These are phyloP conservation scores for Agaricus sinodeliciosus DNA, from an alignment of 768 basidiomycete genomes.

Conservation along the genomic window DNA sequence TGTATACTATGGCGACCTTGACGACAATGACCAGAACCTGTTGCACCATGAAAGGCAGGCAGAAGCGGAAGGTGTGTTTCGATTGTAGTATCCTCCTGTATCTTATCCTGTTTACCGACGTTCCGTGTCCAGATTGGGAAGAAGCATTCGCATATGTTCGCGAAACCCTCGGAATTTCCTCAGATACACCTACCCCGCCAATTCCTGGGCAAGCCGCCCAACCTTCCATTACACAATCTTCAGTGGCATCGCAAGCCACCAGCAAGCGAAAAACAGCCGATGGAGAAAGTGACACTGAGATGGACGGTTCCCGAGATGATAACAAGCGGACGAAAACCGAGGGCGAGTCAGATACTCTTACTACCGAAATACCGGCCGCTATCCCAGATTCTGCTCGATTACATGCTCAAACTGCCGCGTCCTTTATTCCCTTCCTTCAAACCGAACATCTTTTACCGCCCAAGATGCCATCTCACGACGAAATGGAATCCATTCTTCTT, in stretches of 20 bases:
- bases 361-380: constrained; percentile 17
- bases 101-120: not conserved
- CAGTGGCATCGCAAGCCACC: constrained; percentile 17
- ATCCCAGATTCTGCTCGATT: constrained; percentile 24
- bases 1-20: constrained; percentile 86
- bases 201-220: constrained; percentile 21
- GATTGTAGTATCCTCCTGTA: not conserved
- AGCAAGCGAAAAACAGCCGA: constrained; percentile 54
- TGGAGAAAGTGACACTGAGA: constrained; percentile 35
- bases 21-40: constrained; percentile 68
- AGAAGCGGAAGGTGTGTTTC: constrained; percentile 62
- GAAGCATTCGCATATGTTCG: constrained; percentile 52
- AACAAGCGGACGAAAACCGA: constrained; percentile 27
- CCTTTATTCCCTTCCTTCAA: constrained; percentile 70
- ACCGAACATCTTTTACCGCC: constrained; percentile 70
- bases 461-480: constrained; percentile 63
- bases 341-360: constrained; percentile 15
- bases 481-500: constrained; percentile 76
- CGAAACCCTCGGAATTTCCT: constrained; percentile 43
- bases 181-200: constrained; percentile 45
- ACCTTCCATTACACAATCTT: constrained; percentile 14
- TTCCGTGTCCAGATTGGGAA: constrained; percentile 48
- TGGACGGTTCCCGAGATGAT: constrained; percentile 26
- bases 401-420: constrained; percentile 54
- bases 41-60: constrained; percentile 63